Base-by-base conservation (phyloP, 2,329 filamentous ascomycete genomes). In the Cordyceps tenuipes region DNA sequence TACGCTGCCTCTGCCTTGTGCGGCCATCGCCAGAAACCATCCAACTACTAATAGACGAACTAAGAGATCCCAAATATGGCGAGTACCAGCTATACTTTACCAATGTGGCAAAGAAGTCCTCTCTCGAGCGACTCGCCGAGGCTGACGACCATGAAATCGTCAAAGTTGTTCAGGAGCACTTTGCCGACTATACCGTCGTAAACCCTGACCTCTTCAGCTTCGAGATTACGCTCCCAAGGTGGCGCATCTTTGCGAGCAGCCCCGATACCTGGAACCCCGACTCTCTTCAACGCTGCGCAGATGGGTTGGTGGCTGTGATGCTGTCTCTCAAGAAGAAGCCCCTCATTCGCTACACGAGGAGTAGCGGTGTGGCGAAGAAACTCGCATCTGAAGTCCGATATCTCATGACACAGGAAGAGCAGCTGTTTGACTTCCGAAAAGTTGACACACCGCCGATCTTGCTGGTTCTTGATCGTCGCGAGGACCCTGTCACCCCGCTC, bases 41-140 rank as follows among this genome's bases (percentile, higher is more conserved):
- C 69, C 92, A 99, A 70, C 84, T 89, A 63, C 82, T 99, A 57
- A 93, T 99, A 66, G 94, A 99, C 69, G 94, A 99, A 77, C 82
- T 99, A 60, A 84, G 94, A 62, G 93, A 97, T 54, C 95, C 94
- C 5, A 97, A 92, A 71, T 99, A 99, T 68, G 93, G 94, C 65
- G 94, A 99, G 76, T 99, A 99, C 75, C 86, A 96, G 70, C 83
- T 99, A 60, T 97, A 95, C 74, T 96, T 99, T 73, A 97, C 91
- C 79, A 99, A 99, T 72, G 89, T 99, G 62, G 87, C 94, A 69
- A 96, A 95, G 74, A 99, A 99, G 75, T 97, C 94, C 2, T 90
- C 93, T 0, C 80, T 99, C 26, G 94, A 99, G 73, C 85, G 94
- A 48, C 79, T 99, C 48, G 94, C 94, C 39, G 95, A 99, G 78